Conservation (phyloP, 2,329 filamentous ascomycete species). For the Arthrobotrys entomopaga region DNA sequence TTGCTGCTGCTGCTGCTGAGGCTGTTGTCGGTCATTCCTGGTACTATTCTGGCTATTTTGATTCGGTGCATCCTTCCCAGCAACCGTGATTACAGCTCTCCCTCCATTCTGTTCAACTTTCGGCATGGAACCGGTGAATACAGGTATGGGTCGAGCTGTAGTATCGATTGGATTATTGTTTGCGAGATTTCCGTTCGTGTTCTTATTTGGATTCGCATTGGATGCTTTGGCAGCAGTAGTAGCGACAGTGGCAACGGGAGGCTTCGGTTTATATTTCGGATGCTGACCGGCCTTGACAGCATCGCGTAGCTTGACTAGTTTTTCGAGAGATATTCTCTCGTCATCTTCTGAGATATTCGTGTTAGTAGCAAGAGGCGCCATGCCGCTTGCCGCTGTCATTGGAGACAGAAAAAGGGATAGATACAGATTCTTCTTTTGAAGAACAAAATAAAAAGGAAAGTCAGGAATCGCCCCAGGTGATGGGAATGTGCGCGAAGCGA, state of each 20-base stretch:
- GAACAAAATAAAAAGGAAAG: too few relatives aligned
- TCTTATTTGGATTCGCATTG: conserved; percentile 23
- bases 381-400: conserved; percentile 28
- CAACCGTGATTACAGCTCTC: conserved; percentile 44
- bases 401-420: neutral
- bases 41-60: conserved; percentile 18
- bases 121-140: conserved; percentile 34
- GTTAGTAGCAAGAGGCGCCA: conserved; percentile 35
- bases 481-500: too few relatives aligned
- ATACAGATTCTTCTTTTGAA: neutral
- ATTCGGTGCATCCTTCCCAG: conserved; percentile 34
- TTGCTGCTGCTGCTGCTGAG: conserved; percentile 22
- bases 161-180: conserved; percentile 26
- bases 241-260: neutral
- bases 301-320: conserved; percentile 40
- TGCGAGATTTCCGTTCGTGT: conserved; percentile 11
- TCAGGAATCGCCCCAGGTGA: too few relatives aligned
- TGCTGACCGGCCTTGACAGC: conserved; percentile 39
- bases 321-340: conserved; percentile 33
- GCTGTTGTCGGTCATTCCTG: conserved; percentile 26
- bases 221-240: conserved; percentile 3
- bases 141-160: conserved; percentile 43
- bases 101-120: conserved; percentile 40
- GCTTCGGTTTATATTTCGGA: conserved; percentile 33
- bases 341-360: conserved; percentile 42